Percentiles rank a stretch among this genome's conserved stretches.
These are phyloP conservation scores for Xylaria multiplex DNA, from an alignment of 2,329 filamentous ascomycete species.

Conservation along the genomic window DNA sequence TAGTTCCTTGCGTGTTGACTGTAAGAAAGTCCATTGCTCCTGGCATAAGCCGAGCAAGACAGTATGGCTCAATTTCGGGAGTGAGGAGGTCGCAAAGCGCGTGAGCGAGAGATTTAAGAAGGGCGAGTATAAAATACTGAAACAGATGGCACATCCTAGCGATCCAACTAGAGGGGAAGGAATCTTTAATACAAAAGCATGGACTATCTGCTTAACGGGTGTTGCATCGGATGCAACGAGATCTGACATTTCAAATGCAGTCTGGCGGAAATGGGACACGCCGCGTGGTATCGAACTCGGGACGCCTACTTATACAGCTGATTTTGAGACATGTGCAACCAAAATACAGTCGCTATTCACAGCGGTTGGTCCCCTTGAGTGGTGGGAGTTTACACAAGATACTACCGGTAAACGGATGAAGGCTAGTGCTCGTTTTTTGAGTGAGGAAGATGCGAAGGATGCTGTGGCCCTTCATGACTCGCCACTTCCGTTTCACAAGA, in stretches of 20 bases:
- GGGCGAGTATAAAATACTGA: constrained; percentile 43
- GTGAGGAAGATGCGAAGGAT: constrained; percentile 51
- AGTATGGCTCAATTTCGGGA: constrained; percentile 48
- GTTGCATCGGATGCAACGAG: constrained; percentile 37
- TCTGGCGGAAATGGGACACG: constrained; percentile 28
- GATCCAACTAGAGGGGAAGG: constrained; percentile 15
- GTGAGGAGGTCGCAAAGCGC: constrained; percentile 34
- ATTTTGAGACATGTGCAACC: constrained; percentile 39
- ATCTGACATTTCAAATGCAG: constrained; percentile 36
- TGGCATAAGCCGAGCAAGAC: constrained; percentile 50
- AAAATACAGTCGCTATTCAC: constrained; percentile 48
- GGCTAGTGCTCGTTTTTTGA: constrained; percentile 52
- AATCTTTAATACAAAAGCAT: constrained; percentile 24
- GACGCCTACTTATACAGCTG: constrained; percentile 41
- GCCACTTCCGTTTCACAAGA: constrained; percentile 46
- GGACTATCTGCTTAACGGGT: constrained; percentile 44
- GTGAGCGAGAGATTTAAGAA: constrained; percentile 39
- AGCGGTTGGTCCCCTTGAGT: constrained; percentile 49
- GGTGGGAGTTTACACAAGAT: constrained; percentile 46
- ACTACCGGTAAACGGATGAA: constrained; percentile 51
- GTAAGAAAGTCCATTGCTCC: constrained; percentile 50
- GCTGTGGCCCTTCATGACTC: constrained; percentile 49
- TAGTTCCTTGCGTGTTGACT: constrained; percentile 48
- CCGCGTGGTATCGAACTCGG: constrained; percentile 40
- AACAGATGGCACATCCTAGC: constrained; percentile 32